A percentile compares a stretch with the other conserved stretches of the same genome.
Evolutionary conservation across 140 eudicot species (phyloP).

Genomic region (Cichorium intybus): DNA sequence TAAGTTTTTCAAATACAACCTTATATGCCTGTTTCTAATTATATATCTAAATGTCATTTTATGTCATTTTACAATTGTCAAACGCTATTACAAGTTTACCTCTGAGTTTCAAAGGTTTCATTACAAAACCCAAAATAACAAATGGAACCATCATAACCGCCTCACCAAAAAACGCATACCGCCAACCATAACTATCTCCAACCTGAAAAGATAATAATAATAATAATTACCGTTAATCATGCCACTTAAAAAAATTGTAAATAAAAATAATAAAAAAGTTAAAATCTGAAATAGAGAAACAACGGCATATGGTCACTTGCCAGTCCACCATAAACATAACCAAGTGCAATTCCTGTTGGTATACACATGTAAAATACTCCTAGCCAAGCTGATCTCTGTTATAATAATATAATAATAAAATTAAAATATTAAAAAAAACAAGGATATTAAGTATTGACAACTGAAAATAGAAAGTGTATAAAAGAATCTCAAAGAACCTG

Average conservation of each 20-base stretch:
- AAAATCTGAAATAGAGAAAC: not conserved
- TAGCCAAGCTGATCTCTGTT: conserved; percentile 89
- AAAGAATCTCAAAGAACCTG: conserved; percentile 41
- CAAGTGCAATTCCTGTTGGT: conserved; percentile 88
- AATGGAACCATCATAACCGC: conserved; percentile 83
- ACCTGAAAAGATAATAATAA: conserved; percentile 39
- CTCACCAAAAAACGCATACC: conserved; percentile 74
- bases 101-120: conserved; percentile 79
- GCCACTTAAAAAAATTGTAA: not conserved
- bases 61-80: too few relatives aligned
- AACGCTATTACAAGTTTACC: conserved; percentile 48
- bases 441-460: not conserved
- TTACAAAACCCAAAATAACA: conserved; percentile 77
- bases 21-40: too few relatives aligned
- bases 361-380: conserved; percentile 95
- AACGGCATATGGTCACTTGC: conserved; percentile 31
- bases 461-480: not conserved
- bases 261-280: not conserved
- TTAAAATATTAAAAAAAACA: not conserved
- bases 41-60: not conserved
- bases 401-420: not conserved
- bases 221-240: not conserved
- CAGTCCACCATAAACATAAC: conserved; percentile 92
- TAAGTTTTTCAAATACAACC: too few relatives aligned
- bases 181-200: conserved; percentile 59